These are phyloP conservation scores for Sclerotinia minor DNA, from an alignment of 2,329 filamentous ascomycete species.

Conservation along the genomic window DNA sequence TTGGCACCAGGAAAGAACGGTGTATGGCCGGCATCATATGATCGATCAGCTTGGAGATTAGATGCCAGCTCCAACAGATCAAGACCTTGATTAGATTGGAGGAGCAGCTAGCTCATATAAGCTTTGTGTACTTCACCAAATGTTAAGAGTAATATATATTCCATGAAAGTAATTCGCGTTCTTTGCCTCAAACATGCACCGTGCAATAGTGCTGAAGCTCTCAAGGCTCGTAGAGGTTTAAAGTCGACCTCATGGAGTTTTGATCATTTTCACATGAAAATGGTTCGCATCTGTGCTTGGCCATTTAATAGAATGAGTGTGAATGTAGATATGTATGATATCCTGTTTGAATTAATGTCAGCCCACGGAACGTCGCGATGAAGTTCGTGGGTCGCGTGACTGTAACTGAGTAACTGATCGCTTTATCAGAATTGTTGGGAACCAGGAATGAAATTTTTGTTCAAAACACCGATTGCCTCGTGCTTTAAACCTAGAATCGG, in stretches of 20 bases:
- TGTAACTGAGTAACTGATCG: background rate
- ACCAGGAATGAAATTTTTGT: background rate
- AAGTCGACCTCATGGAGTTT: no score
- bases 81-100: conserved; percentile 5
- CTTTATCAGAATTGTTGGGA: background rate
- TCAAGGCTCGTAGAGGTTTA: background rate
- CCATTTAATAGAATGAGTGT: no score
- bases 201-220: background rate
- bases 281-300: no score
- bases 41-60: conserved; percentile 22
- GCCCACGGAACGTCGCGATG: background rate
- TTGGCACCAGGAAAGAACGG: conserved; percentile 50
- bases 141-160: background rate
- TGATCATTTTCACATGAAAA: no score
- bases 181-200: background rate
- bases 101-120: background rate
- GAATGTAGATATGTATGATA: no score
- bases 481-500: background rate
- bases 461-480: background rate
- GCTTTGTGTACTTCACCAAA: background rate
- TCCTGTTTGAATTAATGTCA: background rate
- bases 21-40: conserved; percentile 32
- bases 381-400: background rate
- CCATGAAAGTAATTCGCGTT: background rate
- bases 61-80: conserved; percentile 8